These are phyloP conservation scores for Coelastrella sp. DNA, from an alignment of 139 green algal species.

Conservation along the genomic window DNA sequence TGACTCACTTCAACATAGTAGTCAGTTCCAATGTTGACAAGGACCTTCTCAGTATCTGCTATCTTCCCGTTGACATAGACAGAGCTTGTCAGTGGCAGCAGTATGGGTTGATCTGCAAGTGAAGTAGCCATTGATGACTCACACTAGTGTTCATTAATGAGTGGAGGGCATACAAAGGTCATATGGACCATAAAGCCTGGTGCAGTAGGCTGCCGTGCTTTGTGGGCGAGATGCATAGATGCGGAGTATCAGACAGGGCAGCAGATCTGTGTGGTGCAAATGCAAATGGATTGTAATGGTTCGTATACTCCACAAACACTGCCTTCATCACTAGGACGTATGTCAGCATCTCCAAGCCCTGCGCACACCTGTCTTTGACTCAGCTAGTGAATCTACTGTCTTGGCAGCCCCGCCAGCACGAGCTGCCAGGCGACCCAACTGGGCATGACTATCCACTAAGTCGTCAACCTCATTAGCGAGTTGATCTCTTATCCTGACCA, in stretches of 20 bases:
- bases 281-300: too few relatives aligned
- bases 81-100: slow-evolving; percentile 90
- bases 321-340: too few relatives aligned
- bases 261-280: too few relatives aligned
- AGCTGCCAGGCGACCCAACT: slow-evolving; percentile 32
- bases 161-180: not conserved
- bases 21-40: slow-evolving; percentile 92
- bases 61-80: slow-evolving; percentile 89
- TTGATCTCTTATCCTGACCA: slow-evolving; percentile 37
- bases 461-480: slow-evolving; percentile 53
- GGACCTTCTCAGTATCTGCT: slow-evolving; percentile 77
- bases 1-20: slow-evolving; percentile 92
- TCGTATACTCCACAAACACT: too few relatives aligned
- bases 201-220: too few relatives aligned
- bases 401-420: slow-evolving; percentile 38
- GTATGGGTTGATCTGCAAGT: slow-evolving; percentile 83
- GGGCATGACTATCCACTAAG: slow-evolving; percentile 33
- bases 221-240: too few relatives aligned
- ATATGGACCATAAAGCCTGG: too few relatives aligned
- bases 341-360: too few relatives aligned
- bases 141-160: too few relatives aligned
- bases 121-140: too few relatives aligned
- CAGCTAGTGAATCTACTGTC: slow-evolving; percentile 52
- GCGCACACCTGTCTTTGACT: slow-evolving; percentile 55
- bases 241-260: too few relatives aligned